phyloP scores from a whole-genome alignment of 1,284 basidiomycete genomes.

The Sporisorium iseilematis-ciliati region DNA sequence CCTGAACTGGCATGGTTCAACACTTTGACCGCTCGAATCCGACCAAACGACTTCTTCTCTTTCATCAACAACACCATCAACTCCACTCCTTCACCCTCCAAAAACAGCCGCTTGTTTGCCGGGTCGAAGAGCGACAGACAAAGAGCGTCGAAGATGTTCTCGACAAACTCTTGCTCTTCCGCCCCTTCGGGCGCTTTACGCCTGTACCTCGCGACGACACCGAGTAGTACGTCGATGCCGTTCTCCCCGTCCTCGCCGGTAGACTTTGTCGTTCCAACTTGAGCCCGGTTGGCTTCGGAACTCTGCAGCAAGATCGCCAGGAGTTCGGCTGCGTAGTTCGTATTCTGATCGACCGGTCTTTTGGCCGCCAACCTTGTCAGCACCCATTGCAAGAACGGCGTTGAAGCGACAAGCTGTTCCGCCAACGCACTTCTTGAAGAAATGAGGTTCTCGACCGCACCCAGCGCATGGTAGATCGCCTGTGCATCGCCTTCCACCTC shows the following conservation, averaged over 20 bases:
- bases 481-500: slow-evolving; percentile 56
- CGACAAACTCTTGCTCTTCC: slow-evolving; percentile 97
- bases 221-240: slow-evolving; percentile 83
- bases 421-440: slow-evolving; percentile 82
- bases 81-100: slow-evolving; percentile 92
- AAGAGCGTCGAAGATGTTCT: slow-evolving; percentile 90
- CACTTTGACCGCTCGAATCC: slow-evolving; percentile 75
- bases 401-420: slow-evolving; percentile 78
- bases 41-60: slow-evolving; percentile 80
- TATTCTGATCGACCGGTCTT: slow-evolving; percentile 65
- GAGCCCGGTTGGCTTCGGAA: slow-evolving; percentile 33
- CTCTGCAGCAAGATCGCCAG: slow-evolving; percentile 86
- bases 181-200: slow-evolving; percentile 82
- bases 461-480: slow-evolving; percentile 70
- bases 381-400: slow-evolving; percentile 82
- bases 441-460: slow-evolving; percentile 91
- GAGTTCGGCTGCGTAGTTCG: slow-evolving; percentile 73
- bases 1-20: slow-evolving; percentile 91
- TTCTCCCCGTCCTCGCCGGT: slow-evolving; percentile 73
- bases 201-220: slow-evolving; percentile 80
- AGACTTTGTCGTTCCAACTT: slow-evolving; percentile 15
- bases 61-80: slow-evolving; percentile 93
- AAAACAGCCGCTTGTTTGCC: slow-evolving; percentile 51
- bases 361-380: slow-evolving; percentile 74
- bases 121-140: slow-evolving; percentile 78